phyloP scores from a whole-genome alignment of 495 filamentous ascomycete genomes.

The Podospora pseudoanserina region DNA sequence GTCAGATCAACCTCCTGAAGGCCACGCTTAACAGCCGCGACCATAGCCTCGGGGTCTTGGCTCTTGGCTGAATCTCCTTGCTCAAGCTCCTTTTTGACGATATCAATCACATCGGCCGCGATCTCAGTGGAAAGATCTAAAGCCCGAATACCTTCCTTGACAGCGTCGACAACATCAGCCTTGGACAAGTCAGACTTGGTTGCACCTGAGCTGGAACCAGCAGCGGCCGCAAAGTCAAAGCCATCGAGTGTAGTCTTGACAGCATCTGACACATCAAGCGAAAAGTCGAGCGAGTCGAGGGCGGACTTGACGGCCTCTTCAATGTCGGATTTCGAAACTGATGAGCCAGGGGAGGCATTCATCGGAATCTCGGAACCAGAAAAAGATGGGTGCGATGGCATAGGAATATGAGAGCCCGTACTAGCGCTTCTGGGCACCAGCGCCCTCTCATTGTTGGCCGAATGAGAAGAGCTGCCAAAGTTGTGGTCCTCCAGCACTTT shows the following conservation, averaged over 20 bases:
- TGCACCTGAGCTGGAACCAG: conserved; percentile 12
- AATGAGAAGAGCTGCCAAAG: conserved; percentile 12
- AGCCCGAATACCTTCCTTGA: conserved; percentile 28
- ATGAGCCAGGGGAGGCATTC: not conserved
- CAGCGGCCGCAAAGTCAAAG: conserved; percentile 10
- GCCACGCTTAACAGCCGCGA: conserved; percentile 28
- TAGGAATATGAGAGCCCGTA: not conserved
- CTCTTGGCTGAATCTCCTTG: conserved; percentile 3
- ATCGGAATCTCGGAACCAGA: not conserved
- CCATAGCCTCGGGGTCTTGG: conserved; percentile 18
- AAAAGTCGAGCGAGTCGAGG: conserved; percentile 7
- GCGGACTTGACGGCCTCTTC: conserved; percentile 1
- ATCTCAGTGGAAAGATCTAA: conserved; percentile 15
- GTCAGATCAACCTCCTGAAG: conserved; percentile 18
- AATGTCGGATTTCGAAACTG: conserved; percentile 10
- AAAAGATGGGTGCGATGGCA: not conserved
- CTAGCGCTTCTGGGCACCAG: conserved; percentile 13
- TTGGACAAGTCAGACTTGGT: conserved; percentile 19
- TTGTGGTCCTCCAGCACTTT: conserved; percentile 24
- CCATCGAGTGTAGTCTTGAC: conserved; percentile 18
- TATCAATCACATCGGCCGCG: conserved; percentile 11
- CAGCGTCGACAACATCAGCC: conserved; percentile 27
- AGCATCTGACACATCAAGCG: conserved; percentile 16
- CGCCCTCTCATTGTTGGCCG: conserved; percentile 7
- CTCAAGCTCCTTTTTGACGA: conserved; percentile 14